Evolutionary conservation across 2,329 filamentous ascomycete species (phyloP).

Genomic region (Nigrospora osmanthi): DNA sequence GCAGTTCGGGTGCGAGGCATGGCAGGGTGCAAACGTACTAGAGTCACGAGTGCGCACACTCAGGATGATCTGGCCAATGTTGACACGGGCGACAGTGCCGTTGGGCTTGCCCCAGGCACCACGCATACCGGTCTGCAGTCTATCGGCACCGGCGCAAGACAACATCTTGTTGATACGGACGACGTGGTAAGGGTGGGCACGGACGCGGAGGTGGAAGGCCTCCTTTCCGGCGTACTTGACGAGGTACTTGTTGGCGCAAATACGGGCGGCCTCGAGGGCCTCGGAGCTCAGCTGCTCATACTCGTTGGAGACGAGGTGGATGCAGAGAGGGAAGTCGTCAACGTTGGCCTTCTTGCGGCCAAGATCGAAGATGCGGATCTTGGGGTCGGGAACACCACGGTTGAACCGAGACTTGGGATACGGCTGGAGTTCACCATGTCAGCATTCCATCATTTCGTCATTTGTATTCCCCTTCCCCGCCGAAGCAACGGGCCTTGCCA

Average conservation of each 20-base stretch:
- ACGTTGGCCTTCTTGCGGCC: slow-evolving; percentile 97
- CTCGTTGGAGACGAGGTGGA: slow-evolving; percentile 99
- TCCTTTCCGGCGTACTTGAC: slow-evolving; percentile 68
- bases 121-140: slow-evolving; percentile 99
- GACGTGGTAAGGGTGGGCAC: slow-evolving; percentile 99
- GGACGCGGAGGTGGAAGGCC: slow-evolving; percentile 66
- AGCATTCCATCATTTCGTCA: background rate
- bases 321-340: slow-evolving; percentile 98
- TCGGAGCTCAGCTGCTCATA: slow-evolving; percentile 99
- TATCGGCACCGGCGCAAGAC: slow-evolving; percentile 99
- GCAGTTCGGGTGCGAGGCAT: background rate
- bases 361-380: slow-evolving; percentile 97
- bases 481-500: no score
- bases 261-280: slow-evolving; percentile 98
- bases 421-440: slow-evolving; percentile 51
- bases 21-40: slow-evolving; percentile 44
- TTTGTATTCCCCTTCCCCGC: background rate
- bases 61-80: slow-evolving; percentile 99
- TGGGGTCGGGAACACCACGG: slow-evolving; percentile 86
- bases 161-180: slow-evolving; percentile 99
- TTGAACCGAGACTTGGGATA: slow-evolving; percentile 99
- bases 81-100: slow-evolving; percentile 97
- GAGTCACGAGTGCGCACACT: slow-evolving; percentile 94
- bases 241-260: slow-evolving; percentile 99
- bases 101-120: slow-evolving; percentile 99